Percentiles rank a stretch among this genome's conserved stretches.
Evolutionary conservation across 2,329 filamentous ascomycete genomes (phyloP).

Genomic region (Sporothrix humicola): DNA sequence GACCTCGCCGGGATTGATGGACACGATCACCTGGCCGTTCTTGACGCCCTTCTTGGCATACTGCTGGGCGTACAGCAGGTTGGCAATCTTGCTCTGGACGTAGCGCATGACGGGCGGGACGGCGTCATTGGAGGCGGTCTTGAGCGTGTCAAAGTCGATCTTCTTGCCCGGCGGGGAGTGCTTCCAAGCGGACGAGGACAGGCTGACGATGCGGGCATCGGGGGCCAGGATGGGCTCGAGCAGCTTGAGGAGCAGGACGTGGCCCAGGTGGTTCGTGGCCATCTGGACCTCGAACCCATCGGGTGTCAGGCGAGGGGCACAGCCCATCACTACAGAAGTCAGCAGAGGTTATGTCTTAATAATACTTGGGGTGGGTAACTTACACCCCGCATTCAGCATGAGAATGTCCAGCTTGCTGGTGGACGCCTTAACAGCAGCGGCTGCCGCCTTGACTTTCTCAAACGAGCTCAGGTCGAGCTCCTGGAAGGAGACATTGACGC

Average conservation of each 20-base stretch:
- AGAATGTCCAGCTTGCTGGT: conserved; percentile 51
- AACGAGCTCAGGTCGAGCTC: conserved; percentile 54
- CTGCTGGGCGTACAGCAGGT: conserved; percentile 43
- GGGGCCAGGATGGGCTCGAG: conserved; percentile 41
- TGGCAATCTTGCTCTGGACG: conserved; percentile 46
- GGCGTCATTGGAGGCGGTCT: conserved; percentile 16
- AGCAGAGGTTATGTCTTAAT: neutral
- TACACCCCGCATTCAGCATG: conserved; percentile 52
- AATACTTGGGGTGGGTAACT: neutral
- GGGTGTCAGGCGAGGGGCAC: conserved; percentile 45
- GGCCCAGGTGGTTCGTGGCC: conserved; percentile 55
- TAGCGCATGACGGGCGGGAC: conserved; percentile 40
- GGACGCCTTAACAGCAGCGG: conserved; percentile 45
- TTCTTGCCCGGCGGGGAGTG: conserved; percentile 29
- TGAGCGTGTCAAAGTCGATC: conserved; percentile 17
- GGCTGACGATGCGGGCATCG: conserved; percentile 42
- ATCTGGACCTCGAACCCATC: conserved; percentile 57
- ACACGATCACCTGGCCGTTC: conserved; percentile 40
- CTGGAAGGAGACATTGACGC: conserved; percentile 44
- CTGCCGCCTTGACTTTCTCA: conserved; percentile 51
- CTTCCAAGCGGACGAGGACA: conserved; percentile 37
- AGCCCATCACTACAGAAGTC: conserved; percentile 45
- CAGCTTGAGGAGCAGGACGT: conserved; percentile 50
- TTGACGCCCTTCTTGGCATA: conserved; percentile 41
- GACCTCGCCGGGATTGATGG: conserved; percentile 44